Conservation (phyloP, 768 basidiomycete species). For the Leccinum fibrillosum region DNA sequence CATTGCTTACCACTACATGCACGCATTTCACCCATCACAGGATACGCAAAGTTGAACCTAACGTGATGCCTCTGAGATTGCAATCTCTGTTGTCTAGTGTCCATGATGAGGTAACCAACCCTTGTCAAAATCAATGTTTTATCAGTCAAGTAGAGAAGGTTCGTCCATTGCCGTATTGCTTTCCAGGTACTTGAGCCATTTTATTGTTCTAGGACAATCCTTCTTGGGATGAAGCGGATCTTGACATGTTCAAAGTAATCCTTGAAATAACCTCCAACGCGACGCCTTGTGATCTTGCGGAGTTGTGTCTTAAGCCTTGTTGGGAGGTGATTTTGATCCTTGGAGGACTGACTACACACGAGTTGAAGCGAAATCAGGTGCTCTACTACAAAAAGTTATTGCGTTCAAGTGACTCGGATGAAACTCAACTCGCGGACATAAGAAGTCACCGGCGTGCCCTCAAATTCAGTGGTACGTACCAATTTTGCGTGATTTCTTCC, state of each 20-base stretch:
- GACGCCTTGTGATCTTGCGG: constrained; percentile 52
- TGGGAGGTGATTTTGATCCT: constrained; percentile 41
- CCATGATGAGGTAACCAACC: constrained; percentile 6
- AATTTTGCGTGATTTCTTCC: not conserved
- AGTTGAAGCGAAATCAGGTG: constrained; percentile 20
- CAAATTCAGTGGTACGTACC: constrained; percentile 21
- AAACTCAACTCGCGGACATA: not conserved
- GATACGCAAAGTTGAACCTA: constrained; percentile 20
- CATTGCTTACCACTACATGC: not conserved
- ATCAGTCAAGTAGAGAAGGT: constrained; percentile 17
- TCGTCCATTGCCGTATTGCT: not conserved
- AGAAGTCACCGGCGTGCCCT: constrained; percentile 8
- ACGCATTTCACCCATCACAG: constrained; percentile 18
- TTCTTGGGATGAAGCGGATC: constrained; percentile 39
- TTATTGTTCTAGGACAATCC: constrained; percentile 18
- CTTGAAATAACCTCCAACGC: constrained; percentile 44
- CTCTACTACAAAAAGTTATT: constrained; percentile 19
- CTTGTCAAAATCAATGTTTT: constrained; percentile 31
- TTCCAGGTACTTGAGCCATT: not conserved
- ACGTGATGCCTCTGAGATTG: constrained; percentile 12
- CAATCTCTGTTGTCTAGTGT: not conserved
- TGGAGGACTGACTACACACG: not conserved
- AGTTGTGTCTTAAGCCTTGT: constrained; percentile 57
- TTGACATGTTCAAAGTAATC: constrained; percentile 37
- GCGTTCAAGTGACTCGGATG: not conserved